phyloP scores from a whole-genome alignment of 163 green algal genomes.

The Chloromonas sp. region DNA sequence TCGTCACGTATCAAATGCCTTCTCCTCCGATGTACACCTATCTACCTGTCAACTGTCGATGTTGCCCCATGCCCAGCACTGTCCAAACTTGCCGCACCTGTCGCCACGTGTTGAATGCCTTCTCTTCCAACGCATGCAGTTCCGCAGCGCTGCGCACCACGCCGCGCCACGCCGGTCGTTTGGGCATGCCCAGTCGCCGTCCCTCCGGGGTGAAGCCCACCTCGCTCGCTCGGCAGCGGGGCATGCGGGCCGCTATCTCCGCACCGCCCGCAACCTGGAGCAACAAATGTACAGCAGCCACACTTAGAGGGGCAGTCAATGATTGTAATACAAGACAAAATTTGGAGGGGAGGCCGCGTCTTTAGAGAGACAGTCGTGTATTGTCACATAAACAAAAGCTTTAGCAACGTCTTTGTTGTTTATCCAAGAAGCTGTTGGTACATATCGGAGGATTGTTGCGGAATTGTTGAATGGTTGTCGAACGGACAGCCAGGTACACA shows the following conservation, averaged over 20 bases:
- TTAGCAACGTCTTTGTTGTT: too few species aligned
- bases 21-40: constrained; percentile 33
- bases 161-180: constrained; percentile 38
- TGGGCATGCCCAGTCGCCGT: constrained; percentile 41
- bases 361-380: too few species aligned
- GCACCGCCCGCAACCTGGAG: too few species aligned
- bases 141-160: constrained; percentile 32
- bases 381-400: too few species aligned
- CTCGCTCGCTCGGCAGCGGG: neutral
- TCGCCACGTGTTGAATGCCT: constrained; percentile 36
- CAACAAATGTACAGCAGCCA: too few species aligned
- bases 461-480: too few species aligned
- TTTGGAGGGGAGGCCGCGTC: neutral
- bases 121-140: constrained; percentile 50
- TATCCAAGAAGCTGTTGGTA: too few species aligned
- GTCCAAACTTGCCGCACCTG: neutral
- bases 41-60: too few species aligned
- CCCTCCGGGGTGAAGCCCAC: neutral
- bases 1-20: constrained; percentile 37
- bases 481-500: too few species aligned
- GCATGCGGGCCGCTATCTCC: neutral
- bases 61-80: too few species aligned
- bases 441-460: too few species aligned
- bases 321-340: neutral
- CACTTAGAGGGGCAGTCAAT: neutral